phyloP scores from a whole-genome alignment of 768 basidiomycete genomes.

The Russula olivacea region DNA sequence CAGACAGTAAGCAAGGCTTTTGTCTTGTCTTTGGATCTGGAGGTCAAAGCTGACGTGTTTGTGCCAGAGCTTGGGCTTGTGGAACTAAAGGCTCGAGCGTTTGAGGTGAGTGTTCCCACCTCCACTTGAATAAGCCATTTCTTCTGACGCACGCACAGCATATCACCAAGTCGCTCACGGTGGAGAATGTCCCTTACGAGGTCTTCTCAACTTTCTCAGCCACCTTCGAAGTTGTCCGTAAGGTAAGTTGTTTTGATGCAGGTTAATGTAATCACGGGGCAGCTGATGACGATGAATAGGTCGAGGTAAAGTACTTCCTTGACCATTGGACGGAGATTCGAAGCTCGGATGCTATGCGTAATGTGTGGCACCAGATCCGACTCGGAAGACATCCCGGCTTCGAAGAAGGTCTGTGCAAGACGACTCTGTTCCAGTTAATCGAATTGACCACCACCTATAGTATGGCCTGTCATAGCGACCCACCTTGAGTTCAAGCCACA shows the following conservation, averaged over 20 bases:
- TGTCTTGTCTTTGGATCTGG: background rate
- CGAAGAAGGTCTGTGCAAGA: slow-evolving; percentile 58
- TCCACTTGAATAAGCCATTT: background rate
- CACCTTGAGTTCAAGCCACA: slow-evolving; percentile 55
- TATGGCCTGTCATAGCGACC: slow-evolving; percentile 63
- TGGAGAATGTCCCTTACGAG: slow-evolving; percentile 79
- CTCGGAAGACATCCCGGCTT: slow-evolving; percentile 81
- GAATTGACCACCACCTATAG: slow-evolving; percentile 28
- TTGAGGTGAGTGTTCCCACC: slow-evolving; percentile 34
- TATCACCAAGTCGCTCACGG: slow-evolving; percentile 67
- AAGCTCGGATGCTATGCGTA: slow-evolving; percentile 73
- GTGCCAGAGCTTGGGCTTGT: slow-evolving; percentile 58
- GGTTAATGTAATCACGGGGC: background rate
- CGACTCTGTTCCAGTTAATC: background rate
- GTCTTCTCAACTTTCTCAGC: slow-evolving; percentile 83
- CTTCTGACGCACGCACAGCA: slow-evolving; percentile 41
- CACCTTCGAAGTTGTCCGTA: slow-evolving; percentile 73
- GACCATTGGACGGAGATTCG: slow-evolving; percentile 80
- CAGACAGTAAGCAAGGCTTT: slow-evolving; percentile 57
- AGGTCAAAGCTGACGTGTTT: background rate
- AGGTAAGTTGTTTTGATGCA: slow-evolving; percentile 38
- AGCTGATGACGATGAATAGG: slow-evolving; percentile 29
- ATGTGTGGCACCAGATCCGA: slow-evolving; percentile 81
- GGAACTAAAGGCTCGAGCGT: slow-evolving; percentile 70
- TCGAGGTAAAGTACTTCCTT: slow-evolving; percentile 74